These are phyloP conservation scores for Cryphonectria japonica DNA, from an alignment of 2,329 filamentous ascomycete genomes.

Conservation along the genomic window DNA sequence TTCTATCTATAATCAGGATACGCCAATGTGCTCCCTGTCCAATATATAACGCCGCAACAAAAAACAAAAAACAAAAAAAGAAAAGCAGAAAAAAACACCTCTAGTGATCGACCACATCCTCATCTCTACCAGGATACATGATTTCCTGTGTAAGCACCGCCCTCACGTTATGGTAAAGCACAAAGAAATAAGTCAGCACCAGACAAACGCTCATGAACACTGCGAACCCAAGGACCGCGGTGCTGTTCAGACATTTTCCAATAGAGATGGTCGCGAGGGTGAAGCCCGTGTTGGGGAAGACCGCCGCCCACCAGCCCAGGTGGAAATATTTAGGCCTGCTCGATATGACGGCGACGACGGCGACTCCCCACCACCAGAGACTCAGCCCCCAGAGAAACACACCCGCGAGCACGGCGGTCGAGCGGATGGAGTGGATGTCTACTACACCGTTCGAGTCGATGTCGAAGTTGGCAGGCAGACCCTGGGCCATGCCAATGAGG, in stretches of 20 bases:
- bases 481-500: conserved; percentile 68
- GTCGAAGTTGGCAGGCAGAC: conserved; percentile 53
- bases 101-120: conserved; percentile 55
- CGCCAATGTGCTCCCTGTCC: background rate
- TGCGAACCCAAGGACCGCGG: conserved; percentile 50
- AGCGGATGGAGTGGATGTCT: conserved; percentile 49
- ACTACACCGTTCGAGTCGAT: conserved; percentile 47
- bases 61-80: background rate
- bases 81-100: background rate
- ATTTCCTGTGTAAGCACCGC: conserved; percentile 58
- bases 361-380: conserved; percentile 56
- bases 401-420: conserved; percentile 51
- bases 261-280: conserved; percentile 60
- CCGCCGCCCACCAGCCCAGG: conserved; percentile 67
- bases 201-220: conserved; percentile 56
- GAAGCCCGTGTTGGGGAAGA: conserved; percentile 66
- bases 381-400: conserved; percentile 41
- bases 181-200: conserved; percentile 45
- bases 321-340: conserved; percentile 57
- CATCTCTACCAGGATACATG: conserved; percentile 59
- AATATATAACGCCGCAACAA: background rate
- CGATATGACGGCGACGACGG: conserved; percentile 49
- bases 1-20: background rate
- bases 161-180: conserved; percentile 49
- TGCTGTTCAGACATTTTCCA: conserved; percentile 51